These are phyloP conservation scores for Sordariomycetes sp. DNA, from an alignment of 2,329 filamentous ascomycete species.

Conservation along the genomic window DNA sequence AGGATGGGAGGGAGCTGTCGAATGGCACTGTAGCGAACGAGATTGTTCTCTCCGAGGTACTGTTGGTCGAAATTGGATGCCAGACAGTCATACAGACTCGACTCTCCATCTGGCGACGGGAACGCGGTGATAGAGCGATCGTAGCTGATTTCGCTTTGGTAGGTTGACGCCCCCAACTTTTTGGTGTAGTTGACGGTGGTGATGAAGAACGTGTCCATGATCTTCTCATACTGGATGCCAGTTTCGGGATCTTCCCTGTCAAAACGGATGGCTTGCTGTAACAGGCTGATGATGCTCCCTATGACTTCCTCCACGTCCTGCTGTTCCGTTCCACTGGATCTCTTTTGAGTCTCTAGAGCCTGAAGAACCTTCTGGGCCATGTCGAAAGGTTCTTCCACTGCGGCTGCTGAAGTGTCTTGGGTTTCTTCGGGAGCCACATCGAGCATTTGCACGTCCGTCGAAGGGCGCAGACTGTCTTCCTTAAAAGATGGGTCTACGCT, in stretches of 20 bases:
- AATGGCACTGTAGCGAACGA: slow-evolving; percentile 60
- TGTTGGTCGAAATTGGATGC: slow-evolving; percentile 80
- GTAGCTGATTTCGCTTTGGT: slow-evolving; percentile 37
- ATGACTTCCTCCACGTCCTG: slow-evolving; percentile 97
- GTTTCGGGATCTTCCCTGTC: slow-evolving; percentile 49
- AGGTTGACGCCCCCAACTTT: slow-evolving; percentile 34
- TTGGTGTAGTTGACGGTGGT: slow-evolving; percentile 51
- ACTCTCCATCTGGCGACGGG: slow-evolving; percentile 35
- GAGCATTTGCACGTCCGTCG: slow-evolving; percentile 17
- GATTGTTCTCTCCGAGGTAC: slow-evolving; percentile 57
- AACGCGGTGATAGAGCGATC: slow-evolving; percentile 56
- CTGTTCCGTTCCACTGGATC: slow-evolving; percentile 54
- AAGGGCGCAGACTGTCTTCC: slow-evolving; percentile 5
- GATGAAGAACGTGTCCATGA: slow-evolving; percentile 63
- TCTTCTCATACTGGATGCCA: slow-evolving; percentile 71
- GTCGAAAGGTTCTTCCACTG: background rate
- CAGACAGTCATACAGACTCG: slow-evolving; percentile 74
- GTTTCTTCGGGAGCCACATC: slow-evolving; percentile 7
- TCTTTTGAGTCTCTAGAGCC: slow-evolving; percentile 34
- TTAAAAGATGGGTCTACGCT: too few relatives aligned
- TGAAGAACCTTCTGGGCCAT: slow-evolving; percentile 24
- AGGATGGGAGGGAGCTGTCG: slow-evolving; percentile 72
- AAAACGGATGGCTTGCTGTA: slow-evolving; percentile 80
- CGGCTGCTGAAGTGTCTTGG: slow-evolving; percentile 13
- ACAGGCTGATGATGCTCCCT: slow-evolving; percentile 79